Evolutionary conservation across 495 filamentous ascomycete species (phyloP).

Genomic region (Podospora conica): DNA sequence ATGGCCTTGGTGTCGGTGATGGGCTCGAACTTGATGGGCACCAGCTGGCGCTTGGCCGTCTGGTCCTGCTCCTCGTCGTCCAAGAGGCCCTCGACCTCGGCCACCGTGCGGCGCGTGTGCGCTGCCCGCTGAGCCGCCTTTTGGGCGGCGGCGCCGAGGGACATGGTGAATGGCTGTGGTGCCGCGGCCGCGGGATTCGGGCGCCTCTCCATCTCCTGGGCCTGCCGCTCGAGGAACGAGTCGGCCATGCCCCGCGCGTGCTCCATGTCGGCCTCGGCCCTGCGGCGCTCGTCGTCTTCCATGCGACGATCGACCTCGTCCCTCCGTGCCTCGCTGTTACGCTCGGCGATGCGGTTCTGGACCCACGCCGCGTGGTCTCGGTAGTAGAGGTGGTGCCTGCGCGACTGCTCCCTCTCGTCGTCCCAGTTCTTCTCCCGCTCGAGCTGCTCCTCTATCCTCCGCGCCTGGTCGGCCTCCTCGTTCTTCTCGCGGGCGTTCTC

Average conservation of each 20-base stretch:
- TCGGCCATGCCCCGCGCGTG: conserved; percentile 83
- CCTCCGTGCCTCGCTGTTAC: conserved; percentile 61
- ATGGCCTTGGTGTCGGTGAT: conserved; percentile 62
- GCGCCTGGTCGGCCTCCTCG: conserved; percentile 60
- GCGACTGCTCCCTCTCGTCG: conserved; percentile 71
- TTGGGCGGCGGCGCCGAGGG: conserved; percentile 79
- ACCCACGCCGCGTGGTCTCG: conserved; percentile 78
- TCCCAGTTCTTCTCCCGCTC: conserved; percentile 75
- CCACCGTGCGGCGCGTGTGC: conserved; percentile 70
- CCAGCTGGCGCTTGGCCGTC: conserved; percentile 68
- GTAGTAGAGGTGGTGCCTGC: conserved; percentile 78
- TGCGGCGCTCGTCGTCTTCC: conserved; percentile 68
- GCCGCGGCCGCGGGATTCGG: conserved; percentile 49
- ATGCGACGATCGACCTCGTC: conserved; percentile 77
- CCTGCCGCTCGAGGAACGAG: conserved; percentile 84
- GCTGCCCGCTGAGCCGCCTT: conserved; percentile 65
- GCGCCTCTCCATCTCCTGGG: conserved; percentile 70
- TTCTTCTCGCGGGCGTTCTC: conserved; percentile 72
- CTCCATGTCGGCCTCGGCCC: conserved; percentile 64
- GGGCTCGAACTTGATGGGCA: conserved; percentile 87
- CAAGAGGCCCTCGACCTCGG: conserved; percentile 87
- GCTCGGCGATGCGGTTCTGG: conserved; percentile 67
- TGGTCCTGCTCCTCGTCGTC: conserved; percentile 86
- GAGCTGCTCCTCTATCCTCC: conserved; percentile 53
- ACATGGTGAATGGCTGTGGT: conserved; percentile 87